These are phyloP conservation scores for Aureobasidium musti DNA, from an alignment of 2,329 filamentous ascomycete genomes.

Conservation along the genomic window DNA sequence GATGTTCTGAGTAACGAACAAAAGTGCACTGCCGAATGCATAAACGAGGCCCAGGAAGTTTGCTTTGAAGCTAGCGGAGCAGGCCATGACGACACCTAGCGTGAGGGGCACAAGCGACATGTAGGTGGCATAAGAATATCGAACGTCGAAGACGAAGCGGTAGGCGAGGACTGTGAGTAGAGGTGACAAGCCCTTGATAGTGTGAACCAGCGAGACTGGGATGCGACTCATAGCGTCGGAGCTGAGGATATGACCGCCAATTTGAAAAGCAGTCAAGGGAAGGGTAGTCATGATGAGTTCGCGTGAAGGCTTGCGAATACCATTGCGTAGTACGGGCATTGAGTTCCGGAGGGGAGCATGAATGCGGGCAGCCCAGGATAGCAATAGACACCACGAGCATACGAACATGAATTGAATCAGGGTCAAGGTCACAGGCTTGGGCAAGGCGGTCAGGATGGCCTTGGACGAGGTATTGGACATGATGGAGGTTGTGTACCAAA, in stretches of 20 bases:
- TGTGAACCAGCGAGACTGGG: conserved; percentile 94
- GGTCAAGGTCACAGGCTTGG: conserved; percentile 88
- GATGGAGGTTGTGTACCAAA: conserved; percentile 96
- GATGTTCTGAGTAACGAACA: conserved; percentile 98
- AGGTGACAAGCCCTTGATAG: conserved; percentile 95
- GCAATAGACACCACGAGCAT: conserved; percentile 78
- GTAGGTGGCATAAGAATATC: conserved; percentile 84
- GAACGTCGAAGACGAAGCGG: conserved; percentile 82
- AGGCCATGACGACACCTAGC: conserved; percentile 91
- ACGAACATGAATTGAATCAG: conserved; percentile 93
- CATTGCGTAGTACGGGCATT: conserved; percentile 78
- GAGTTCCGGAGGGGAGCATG: conserved; percentile 70
- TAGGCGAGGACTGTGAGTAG: conserved; percentile 95
- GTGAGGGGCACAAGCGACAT: conserved; percentile 76
- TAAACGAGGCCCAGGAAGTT: conserved; percentile 89
- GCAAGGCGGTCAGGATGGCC: conserved; percentile 87
- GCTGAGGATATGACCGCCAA: conserved; percentile 88
- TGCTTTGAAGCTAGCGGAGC: conserved; percentile 74
- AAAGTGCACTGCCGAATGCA: conserved; percentile 83
- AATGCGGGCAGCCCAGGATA: conserved; percentile 71
- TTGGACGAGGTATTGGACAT: conserved; percentile 98
- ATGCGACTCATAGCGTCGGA: conserved; percentile 94
- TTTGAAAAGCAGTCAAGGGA: conserved; percentile 90
- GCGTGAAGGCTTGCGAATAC: conserved; percentile 75
- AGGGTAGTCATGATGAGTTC: conserved; percentile 85